These are phyloP conservation scores for Heliamphora exappendiculata DNA, from an alignment of 148 eudicot genomes.

Conservation along the genomic window DNA sequence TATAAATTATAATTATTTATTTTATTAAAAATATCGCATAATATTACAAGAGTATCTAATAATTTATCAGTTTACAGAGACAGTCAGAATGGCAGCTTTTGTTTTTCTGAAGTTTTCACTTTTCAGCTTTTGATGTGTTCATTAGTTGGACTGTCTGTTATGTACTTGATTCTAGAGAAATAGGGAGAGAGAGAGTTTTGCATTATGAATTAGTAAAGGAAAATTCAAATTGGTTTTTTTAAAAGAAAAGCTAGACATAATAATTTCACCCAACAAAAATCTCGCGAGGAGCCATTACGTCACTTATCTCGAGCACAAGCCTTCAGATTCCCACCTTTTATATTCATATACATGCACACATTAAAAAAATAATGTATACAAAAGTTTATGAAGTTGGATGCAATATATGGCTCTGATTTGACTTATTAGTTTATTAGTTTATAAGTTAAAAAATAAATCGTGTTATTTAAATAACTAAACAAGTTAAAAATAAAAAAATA, in stretches of 20 bases:
- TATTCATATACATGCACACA: background rate
- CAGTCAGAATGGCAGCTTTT: background rate
- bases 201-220: background rate
- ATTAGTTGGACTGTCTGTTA: constrained; percentile 21
- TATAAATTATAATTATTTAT: too few species aligned
- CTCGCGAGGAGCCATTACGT: constrained; percentile 12
- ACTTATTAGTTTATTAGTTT: too few species aligned
- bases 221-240: too few species aligned
- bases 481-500: too few species aligned
- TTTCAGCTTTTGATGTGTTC: constrained; percentile 18
- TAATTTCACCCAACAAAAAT: constrained; percentile 19
- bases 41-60: too few species aligned
- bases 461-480: too few species aligned
- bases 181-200: background rate
- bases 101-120: background rate
- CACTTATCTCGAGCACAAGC: constrained; percentile 16
- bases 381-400: too few species aligned
- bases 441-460: too few species aligned
- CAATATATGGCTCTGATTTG: too few species aligned
- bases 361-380: too few species aligned
- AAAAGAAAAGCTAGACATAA: background rate
- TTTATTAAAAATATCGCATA: too few species aligned
- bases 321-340: constrained; percentile 20
- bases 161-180: background rate
- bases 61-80: too few species aligned